phyloP scores from a whole-genome alignment of 495 filamentous ascomycete species.

The Aspergillus affinis region DNA sequence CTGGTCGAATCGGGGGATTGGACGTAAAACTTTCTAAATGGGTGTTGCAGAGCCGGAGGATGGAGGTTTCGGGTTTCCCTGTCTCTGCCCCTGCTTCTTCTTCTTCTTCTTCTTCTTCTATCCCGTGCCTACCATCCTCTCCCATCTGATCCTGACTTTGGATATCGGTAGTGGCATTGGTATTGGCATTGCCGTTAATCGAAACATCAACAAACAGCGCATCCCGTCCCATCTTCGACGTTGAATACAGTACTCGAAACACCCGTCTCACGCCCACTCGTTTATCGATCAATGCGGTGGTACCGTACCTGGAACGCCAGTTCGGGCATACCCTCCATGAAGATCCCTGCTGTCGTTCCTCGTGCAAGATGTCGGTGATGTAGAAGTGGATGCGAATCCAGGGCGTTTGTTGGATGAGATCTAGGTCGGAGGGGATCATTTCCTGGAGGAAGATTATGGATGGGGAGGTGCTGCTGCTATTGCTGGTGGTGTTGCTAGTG shows the following conservation, averaged over 20 bases:
- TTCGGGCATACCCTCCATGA: too few species aligned
- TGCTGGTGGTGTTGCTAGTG: too few species aligned
- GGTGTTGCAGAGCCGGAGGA: conserved; percentile 49
- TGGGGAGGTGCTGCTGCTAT: too few species aligned
- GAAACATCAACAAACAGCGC: conserved; percentile 51
- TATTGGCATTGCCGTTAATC: neutral
- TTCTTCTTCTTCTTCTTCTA: too few species aligned
- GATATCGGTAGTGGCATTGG: too few species aligned
- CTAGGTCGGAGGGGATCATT: conserved; percentile 42
- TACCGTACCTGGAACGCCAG: conserved; percentile 40
- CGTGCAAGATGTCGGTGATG: conserved; percentile 43
- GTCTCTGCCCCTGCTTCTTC: too few species aligned
- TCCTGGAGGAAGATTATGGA: conserved; percentile 52
- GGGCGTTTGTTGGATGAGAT: conserved; percentile 28
- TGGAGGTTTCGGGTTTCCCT: neutral
- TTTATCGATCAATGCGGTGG: conserved; percentile 49
- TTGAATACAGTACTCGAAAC: conserved; percentile 46
- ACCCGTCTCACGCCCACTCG: conserved; percentile 35
- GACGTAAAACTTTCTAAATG: conserved; percentile 53
- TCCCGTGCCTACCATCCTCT: neutral
- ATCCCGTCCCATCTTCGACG: conserved; percentile 48
- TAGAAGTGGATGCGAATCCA: conserved; percentile 48
- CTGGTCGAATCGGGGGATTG: conserved; percentile 40
- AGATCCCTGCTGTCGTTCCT: neutral
- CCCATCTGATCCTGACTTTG: too few species aligned